Percentiles rank a stretch among this genome's conserved stretches.
Evolutionary conservation across 148 eudicot species (phyloP).

Genomic region (Rheum nobile): DNA sequence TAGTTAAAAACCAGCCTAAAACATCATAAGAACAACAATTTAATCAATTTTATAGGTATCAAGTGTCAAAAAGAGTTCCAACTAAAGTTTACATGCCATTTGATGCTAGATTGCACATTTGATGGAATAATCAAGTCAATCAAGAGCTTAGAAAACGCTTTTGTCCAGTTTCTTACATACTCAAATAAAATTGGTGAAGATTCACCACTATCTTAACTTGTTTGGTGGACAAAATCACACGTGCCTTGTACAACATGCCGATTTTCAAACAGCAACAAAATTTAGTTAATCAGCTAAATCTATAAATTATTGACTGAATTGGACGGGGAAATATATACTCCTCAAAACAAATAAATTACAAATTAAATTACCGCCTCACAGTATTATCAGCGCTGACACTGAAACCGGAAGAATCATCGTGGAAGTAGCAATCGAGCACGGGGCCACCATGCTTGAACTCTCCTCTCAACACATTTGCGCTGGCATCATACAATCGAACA

Average conservation of each 20-base stretch:
- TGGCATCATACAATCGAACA: constrained; percentile 79
- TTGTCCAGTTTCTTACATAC: neutral
- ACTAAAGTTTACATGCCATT: neutral
- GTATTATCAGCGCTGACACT: constrained; percentile 65
- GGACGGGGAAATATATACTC: neutral
- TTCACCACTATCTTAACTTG: neutral
- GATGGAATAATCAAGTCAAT: neutral
- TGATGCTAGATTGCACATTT: neutral
- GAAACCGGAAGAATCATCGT: constrained; percentile 84
- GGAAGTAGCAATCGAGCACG: constrained; percentile 88
- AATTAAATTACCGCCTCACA: constrained; percentile 51
- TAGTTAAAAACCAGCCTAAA: constrained; percentile 69
- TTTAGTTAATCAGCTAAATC: neutral
- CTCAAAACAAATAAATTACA: neutral
- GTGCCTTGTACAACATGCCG: neutral
- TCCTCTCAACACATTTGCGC: no score
- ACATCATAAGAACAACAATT: neutral
- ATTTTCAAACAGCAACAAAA: neutral
- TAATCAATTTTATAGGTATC: neutral
- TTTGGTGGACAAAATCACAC: no score
- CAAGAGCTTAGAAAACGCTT: neutral
- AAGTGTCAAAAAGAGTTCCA: neutral
- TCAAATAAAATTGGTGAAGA: neutral
- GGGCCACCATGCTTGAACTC: constrained; percentile 91
- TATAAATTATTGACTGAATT: neutral